These are phyloP conservation scores for Apiospora sp. DNA, from an alignment of 2,329 filamentous ascomycete species.

Conservation along the genomic window DNA sequence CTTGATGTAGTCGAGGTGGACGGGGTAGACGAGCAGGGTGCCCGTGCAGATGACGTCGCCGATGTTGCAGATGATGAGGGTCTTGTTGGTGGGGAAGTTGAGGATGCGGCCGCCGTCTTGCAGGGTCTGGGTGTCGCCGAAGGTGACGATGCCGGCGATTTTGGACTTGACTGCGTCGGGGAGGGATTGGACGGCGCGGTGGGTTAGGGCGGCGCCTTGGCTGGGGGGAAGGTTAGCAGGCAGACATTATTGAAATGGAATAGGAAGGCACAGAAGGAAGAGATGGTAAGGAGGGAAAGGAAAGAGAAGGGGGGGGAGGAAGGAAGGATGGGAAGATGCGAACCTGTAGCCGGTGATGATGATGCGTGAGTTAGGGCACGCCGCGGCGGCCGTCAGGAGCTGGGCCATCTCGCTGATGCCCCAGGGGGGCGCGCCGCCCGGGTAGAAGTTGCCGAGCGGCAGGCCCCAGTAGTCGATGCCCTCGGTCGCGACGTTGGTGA, in stretches of 20 bases:
- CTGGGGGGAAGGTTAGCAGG: constrained; percentile 24
- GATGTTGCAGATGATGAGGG: constrained; percentile 50
- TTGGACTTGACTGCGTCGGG: constrained; percentile 34
- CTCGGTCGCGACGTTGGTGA: constrained; percentile 39
- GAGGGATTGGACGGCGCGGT: constrained; percentile 46
- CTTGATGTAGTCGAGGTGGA: constrained; percentile 47
- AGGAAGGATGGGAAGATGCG: background rate
- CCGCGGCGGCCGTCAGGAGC: constrained; percentile 36
- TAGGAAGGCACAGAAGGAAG: too few species aligned
- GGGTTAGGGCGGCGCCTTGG: constrained; percentile 49
- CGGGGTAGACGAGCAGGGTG: constrained; percentile 43
- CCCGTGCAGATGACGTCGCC: constrained; percentile 49
- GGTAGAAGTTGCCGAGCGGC: constrained; percentile 40
- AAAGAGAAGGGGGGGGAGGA: too few species aligned
- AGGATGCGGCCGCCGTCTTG: constrained; percentile 47
- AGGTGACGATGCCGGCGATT: constrained; percentile 47
- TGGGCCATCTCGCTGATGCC: constrained; percentile 40
- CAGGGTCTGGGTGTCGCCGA: constrained; percentile 46
- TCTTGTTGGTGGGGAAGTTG: constrained; percentile 45
- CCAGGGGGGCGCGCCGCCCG: constrained; percentile 41
- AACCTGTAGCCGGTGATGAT: constrained; percentile 39
- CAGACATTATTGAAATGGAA: too few species aligned
- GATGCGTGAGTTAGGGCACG: constrained; percentile 39
- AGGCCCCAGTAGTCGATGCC: constrained; percentile 40
- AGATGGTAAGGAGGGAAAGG: too few species aligned